A percentile compares a stretch with the other conserved stretches of the same genome.
These are phyloP conservation scores for Fusarium decemcellulare DNA, from an alignment of 2,329 filamentous ascomycete genomes.

Conservation along the genomic window DNA sequence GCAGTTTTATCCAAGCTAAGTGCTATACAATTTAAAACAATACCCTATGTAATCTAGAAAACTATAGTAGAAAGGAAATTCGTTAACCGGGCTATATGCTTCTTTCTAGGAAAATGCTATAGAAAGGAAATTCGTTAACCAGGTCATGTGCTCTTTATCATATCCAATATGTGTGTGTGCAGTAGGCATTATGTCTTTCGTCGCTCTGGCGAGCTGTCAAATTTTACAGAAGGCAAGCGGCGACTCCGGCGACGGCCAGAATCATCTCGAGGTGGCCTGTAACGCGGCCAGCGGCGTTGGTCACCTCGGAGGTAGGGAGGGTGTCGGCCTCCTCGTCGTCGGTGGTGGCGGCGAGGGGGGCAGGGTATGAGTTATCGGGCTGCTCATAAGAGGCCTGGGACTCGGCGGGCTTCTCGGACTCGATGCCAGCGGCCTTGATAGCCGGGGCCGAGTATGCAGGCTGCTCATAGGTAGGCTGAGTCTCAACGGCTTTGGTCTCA, in stretches of 20 bases:
- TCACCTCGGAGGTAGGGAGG: neutral
- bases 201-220: neutral
- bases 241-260: neutral
- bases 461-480: neutral
- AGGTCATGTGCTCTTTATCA: conserved; percentile 3
- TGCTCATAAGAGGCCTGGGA: neutral
- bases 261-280: neutral
- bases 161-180: neutral
- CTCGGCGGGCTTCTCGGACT: neutral
- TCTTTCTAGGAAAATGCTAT: neutral
- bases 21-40: neutral
- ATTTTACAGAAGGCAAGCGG: conserved; percentile 4
- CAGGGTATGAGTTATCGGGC: neutral
- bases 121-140: neutral
- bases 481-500: neutral
- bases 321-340: neutral
- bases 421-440: neutral
- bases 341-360: neutral
- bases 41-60: conserved; percentile 8
- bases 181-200: neutral
- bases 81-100: too few species aligned
- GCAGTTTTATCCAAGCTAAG: too few species aligned
- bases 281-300: neutral
- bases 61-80: neutral
- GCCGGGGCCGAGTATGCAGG: neutral